Evolutionary conservation across 2,329 filamentous ascomycete genomes (phyloP).

Genomic region (Neofusicoccum umdonicola): DNA sequence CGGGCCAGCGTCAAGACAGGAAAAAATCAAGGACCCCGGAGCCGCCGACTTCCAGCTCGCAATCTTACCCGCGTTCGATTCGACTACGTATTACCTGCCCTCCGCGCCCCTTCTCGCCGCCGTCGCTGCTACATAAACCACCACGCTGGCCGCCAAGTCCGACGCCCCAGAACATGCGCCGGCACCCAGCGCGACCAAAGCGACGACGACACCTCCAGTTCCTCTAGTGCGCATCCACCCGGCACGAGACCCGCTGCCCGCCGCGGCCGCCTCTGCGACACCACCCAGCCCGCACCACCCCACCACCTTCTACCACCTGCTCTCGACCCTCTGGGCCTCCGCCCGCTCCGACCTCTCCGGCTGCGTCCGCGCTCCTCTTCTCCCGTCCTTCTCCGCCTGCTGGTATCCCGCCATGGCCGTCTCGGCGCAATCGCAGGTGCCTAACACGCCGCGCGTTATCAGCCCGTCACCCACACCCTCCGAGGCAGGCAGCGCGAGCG

Average conservation of each 20-base stretch:
- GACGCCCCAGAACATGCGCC: slow-evolving; percentile 12
- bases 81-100: not conserved
- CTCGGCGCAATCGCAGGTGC: slow-evolving; percentile 59
- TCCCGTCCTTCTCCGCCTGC: slow-evolving; percentile 56
- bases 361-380: slow-evolving; percentile 46
- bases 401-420: slow-evolving; percentile 40
- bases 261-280: not conserved
- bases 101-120: not conserved
- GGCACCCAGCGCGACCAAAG: slow-evolving; percentile 8
- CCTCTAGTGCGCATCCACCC: not conserved
- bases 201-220: not conserved
- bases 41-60: slow-evolving; percentile 12
- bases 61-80: not conserved
- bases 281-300: not conserved
- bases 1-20: not conserved
- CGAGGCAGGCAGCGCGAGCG: slow-evolving; percentile 48
- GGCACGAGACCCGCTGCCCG: slow-evolving; percentile 4
- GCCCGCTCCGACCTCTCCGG: slow-evolving; percentile 28
- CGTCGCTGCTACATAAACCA: not conserved
- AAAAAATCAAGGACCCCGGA: slow-evolving; percentile 10
- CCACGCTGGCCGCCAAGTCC: slow-evolving; percentile 15
- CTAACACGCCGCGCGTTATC: slow-evolving; percentile 80
- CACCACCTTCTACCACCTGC: slow-evolving; percentile 1
- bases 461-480: slow-evolving; percentile 80
- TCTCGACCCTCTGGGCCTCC: slow-evolving; percentile 1